Evolutionary conservation across 345 rosid genomes (phyloP).

Genomic region (Corchorus capsularis): DNA sequence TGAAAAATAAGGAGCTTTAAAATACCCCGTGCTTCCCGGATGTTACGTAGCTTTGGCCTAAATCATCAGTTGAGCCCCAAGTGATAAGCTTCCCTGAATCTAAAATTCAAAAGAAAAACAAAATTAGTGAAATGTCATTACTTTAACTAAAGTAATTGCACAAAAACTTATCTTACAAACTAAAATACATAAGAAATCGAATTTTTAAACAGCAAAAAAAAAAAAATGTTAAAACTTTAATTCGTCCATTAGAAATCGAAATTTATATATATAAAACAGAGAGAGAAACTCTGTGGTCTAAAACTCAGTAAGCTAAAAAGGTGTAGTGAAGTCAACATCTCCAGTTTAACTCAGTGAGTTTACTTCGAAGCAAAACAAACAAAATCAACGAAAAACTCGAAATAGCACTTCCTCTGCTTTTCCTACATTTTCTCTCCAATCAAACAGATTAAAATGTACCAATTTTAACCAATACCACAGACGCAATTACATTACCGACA

Average conservation of each 20-base stretch:
- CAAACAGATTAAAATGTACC: neutral
- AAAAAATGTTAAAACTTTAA: neutral
- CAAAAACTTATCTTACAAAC: neutral
- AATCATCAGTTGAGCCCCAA: constrained; percentile 99
- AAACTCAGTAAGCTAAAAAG: neutral
- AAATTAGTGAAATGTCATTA: neutral
- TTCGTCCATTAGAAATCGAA: neutral
- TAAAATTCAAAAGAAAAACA: constrained; percentile 31
- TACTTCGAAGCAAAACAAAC: neutral
- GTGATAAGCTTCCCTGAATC: constrained; percentile 95
- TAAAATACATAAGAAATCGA: neutral
- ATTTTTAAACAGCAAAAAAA: neutral
- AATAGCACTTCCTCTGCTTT: neutral
- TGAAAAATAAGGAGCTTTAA: constrained; percentile 9
- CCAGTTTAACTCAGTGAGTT: neutral
- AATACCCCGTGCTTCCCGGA: constrained; percentile 97
- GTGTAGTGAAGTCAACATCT: neutral
- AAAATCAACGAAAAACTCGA: neutral
- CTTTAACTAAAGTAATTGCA: neutral
- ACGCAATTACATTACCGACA: neutral
- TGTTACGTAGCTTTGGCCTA: constrained; percentile 96
- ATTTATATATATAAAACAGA: neutral
- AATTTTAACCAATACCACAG: neutral
- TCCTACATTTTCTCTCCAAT: constrained; percentile 11
- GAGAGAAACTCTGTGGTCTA: neutral